phyloP scores from a whole-genome alignment of 768 basidiomycete genomes.

The Suillus ampliporus region DNA sequence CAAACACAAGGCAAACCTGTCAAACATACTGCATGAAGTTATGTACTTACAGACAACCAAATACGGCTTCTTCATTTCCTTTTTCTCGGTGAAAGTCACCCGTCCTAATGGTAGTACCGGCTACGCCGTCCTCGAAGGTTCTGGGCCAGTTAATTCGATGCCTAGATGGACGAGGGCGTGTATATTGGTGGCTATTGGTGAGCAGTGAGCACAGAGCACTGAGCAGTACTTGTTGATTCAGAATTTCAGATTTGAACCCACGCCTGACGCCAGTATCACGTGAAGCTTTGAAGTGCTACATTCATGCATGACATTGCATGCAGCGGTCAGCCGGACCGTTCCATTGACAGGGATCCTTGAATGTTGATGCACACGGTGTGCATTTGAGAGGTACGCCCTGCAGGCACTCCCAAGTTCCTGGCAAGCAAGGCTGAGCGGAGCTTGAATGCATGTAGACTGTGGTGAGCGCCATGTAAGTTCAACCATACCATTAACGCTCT shows the following conservation, averaged over 20 bases:
- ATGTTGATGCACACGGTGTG: neutral
- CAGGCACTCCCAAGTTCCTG: neutral
- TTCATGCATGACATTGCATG: too few relatives aligned
- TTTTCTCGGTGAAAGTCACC: neutral
- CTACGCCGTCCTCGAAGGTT: too few relatives aligned
- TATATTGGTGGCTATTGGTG: neutral
- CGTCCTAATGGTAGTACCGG: neutral
- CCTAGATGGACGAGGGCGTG: neutral
- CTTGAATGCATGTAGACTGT: neutral
- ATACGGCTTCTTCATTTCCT: neutral
- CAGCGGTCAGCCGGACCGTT: too few relatives aligned
- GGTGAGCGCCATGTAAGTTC: neutral
- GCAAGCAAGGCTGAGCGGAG: neutral
- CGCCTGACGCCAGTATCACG: too few relatives aligned
- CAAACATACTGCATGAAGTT: neutral
- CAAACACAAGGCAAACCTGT: neutral
- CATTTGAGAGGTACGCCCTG: neutral
- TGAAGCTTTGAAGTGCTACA: too few relatives aligned
- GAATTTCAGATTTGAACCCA: too few relatives aligned
- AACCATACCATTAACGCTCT: too few relatives aligned
- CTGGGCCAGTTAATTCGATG: neutral
- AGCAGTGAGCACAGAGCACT: too few relatives aligned
- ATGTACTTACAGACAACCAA: neutral
- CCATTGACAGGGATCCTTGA: too few relatives aligned
- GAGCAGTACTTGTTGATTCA: too few relatives aligned